Evolutionary conservation across 2,329 filamentous ascomycete species (phyloP).

Genomic region (Phyllosticta capitalensis): DNA sequence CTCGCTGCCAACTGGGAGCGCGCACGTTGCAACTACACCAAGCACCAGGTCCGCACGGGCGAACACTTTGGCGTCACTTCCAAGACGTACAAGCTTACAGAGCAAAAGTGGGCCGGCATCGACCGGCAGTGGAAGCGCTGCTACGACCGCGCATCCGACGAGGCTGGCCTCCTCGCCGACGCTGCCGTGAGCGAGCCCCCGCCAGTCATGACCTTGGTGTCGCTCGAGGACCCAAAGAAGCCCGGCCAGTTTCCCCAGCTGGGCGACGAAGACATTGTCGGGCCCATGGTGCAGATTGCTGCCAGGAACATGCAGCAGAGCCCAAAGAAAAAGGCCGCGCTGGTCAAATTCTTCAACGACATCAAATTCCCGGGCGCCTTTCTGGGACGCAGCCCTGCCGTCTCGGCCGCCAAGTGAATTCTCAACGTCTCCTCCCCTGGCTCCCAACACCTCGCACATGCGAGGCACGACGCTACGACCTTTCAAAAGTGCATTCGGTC

Average conservation of each 20-base stretch:
- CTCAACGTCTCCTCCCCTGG: not conserved
- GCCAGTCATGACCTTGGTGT: constrained; percentile 56
- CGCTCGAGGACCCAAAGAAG: constrained; percentile 54
- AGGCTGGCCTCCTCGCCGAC: not conserved
- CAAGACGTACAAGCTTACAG: constrained; percentile 75
- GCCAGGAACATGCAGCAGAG: constrained; percentile 25
- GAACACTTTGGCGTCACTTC: constrained; percentile 88
- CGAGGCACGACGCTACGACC: not conserved
- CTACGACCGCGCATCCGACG: constrained; percentile 40
- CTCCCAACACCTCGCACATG: not conserved
- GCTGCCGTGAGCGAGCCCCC: constrained; percentile 47
- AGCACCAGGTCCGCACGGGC: constrained; percentile 76
- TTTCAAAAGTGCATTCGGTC: not conserved
- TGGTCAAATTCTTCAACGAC: constrained; percentile 30
- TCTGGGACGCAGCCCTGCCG: constrained; percentile 16
- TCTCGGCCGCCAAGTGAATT: not conserved
- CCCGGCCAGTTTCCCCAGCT: constrained; percentile 80
- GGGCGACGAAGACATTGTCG: constrained; percentile 86
- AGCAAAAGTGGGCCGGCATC: constrained; percentile 79
- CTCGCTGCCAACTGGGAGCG: constrained; percentile 73
- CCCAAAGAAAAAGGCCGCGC: constrained; percentile 27
- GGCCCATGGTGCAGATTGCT: constrained; percentile 62
- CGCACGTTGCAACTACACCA: constrained; percentile 77
- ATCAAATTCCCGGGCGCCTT: constrained; percentile 26
- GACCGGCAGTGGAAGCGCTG: constrained; percentile 64